phyloP scores from a whole-genome alignment of 352 stramenopile species.

The Salisapilia sapeloensis region DNA sequence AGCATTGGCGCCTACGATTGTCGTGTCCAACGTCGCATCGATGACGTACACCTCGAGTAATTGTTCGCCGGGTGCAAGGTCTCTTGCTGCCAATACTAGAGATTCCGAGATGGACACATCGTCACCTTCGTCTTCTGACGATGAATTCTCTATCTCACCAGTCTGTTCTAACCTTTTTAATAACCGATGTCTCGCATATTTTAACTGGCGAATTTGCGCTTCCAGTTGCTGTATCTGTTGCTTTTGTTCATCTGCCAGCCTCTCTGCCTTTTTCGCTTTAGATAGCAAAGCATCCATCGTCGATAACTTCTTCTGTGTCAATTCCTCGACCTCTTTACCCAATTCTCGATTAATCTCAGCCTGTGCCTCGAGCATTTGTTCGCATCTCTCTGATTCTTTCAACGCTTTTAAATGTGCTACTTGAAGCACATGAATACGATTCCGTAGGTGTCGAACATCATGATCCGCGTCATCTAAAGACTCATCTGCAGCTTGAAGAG shows the following conservation, averaged over 20 bases:
- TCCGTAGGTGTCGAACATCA: conserved; percentile 40
- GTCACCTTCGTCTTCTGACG: conserved; percentile 16
- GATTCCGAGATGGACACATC: conserved; percentile 47
- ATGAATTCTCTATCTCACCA: conserved; percentile 8
- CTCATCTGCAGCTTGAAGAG: no score
- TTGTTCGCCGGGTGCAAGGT: conserved; percentile 74
- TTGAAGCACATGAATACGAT: conserved; percentile 78
- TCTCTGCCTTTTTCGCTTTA: conserved; percentile 74
- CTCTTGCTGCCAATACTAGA: conserved; percentile 32
- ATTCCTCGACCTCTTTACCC: conserved; percentile 79
- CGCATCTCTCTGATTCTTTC: conserved; percentile 83
- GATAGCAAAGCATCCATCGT: conserved; percentile 56
- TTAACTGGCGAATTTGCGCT: conserved; percentile 75
- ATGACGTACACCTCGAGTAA: conserved; percentile 83
- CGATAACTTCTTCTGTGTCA: conserved; percentile 53
- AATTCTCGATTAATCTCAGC: conserved; percentile 90
- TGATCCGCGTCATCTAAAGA: conserved; percentile 7
- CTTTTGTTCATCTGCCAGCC: conserved; percentile 64
- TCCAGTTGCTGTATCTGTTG: conserved; percentile 71
- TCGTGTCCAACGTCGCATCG: conserved; percentile 49
- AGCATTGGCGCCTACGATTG: conserved; percentile 34
- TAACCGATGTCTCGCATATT: conserved; percentile 52
- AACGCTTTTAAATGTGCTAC: conserved; percentile 80
- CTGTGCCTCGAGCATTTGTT: conserved; percentile 90
- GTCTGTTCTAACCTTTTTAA: conserved; percentile 9